Evolutionary conservation across 805 yeast species (phyloP).

Genomic region (Clavispora vitiphila): DNA sequence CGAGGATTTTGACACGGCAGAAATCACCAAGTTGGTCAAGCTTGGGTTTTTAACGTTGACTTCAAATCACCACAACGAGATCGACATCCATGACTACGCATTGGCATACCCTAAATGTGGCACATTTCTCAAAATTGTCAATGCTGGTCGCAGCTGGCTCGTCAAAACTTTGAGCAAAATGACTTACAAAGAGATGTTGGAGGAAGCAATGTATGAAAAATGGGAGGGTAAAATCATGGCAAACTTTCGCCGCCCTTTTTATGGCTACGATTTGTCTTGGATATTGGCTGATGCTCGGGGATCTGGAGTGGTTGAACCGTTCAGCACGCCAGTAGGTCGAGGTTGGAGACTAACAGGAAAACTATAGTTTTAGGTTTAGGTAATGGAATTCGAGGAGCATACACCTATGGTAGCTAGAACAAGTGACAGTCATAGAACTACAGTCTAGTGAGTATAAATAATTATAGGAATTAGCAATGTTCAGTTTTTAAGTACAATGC

Average conservation of each 20-base stretch:
- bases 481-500: neutral
- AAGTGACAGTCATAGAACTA: no score
- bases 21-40: constrained; percentile 29
- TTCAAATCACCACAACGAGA: constrained; percentile 39
- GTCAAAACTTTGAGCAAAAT: constrained; percentile 31
- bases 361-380: constrained; percentile 14
- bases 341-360: constrained; percentile 57
- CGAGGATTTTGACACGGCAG: constrained; percentile 20
- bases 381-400: no score
- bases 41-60: constrained; percentile 43
- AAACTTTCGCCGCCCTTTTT: constrained; percentile 42
- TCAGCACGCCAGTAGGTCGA: constrained; percentile 49
- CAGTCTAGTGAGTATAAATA: no score
- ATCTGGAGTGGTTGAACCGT: constrained; percentile 47
- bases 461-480: neutral
- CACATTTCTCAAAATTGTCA: constrained; percentile 39
- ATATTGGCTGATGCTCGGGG: constrained; percentile 48
- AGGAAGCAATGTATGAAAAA: constrained; percentile 35
- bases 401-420: no score
- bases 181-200: constrained; percentile 40
- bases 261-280: constrained; percentile 49
- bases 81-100: constrained; percentile 35
- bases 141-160: constrained; percentile 42
- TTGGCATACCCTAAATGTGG: constrained; percentile 50
- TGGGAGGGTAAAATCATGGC: constrained; percentile 43